These are phyloP conservation scores for Sugiyamaella pinicola DNA, from an alignment of 1,139 yeast genomes.

Conservation along the genomic window DNA sequence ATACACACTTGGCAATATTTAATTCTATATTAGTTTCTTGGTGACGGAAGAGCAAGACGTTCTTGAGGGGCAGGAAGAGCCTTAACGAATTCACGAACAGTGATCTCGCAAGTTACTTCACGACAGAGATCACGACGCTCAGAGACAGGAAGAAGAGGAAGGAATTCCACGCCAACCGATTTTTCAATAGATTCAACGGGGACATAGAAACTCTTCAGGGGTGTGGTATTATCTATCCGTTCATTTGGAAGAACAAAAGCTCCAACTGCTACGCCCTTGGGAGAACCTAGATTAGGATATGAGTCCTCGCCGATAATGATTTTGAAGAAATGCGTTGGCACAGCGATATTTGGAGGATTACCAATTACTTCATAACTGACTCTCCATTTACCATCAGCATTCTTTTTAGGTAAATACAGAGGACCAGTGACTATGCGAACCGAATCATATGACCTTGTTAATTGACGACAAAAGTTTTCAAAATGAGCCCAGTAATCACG, in stretches of 20 bases:
- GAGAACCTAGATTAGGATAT: constrained; percentile 13
- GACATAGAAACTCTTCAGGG: constrained; percentile 75
- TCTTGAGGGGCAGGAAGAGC: constrained; percentile 46
- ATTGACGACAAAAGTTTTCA: constrained; percentile 81
- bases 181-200: constrained; percentile 89
- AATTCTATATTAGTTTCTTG: constrained; percentile 38
- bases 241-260: constrained; percentile 94
- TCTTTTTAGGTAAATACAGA: constrained; percentile 75
- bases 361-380: constrained; percentile 94
- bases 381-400: constrained; percentile 75
- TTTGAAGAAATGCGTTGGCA: constrained; percentile 96
- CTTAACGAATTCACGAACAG: constrained; percentile 78
- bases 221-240: constrained; percentile 65
- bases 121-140: constrained; percentile 71
- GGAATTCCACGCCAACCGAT: constrained; percentile 79
- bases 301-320: constrained; percentile 79
- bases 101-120: constrained; percentile 76
- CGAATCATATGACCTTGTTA: constrained; percentile 64
- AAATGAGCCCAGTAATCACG: constrained; percentile 98
- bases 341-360: constrained; percentile 94
- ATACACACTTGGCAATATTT: too few relatives aligned
- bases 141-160: constrained; percentile 64
- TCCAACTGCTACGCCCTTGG: constrained; percentile 63
- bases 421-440: constrained; percentile 95
- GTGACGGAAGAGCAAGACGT: constrained; percentile 44